phyloP scores from a whole-genome alignment of 768 basidiomycete species.

The Imleria badia region DNA sequence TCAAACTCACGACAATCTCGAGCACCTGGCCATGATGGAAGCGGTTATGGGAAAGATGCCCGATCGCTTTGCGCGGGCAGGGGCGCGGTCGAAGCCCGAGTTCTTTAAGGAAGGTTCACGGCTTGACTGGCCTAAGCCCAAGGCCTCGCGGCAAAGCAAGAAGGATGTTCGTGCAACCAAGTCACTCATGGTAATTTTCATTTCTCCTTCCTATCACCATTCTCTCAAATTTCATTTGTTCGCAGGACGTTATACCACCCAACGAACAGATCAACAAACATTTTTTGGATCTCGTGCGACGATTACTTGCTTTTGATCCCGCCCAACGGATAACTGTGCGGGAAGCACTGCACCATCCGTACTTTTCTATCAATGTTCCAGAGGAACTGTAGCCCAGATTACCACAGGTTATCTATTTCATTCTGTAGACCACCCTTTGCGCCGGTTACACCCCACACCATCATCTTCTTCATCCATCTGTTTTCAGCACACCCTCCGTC shows the following conservation, averaged over 20 bases:
- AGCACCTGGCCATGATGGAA: conserved; percentile 99
- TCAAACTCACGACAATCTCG: conserved; percentile 98
- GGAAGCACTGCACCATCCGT: conserved; percentile 86
- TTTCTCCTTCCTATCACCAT: not conserved
- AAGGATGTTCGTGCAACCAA: conserved; percentile 91
- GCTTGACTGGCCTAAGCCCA: conserved; percentile 91
- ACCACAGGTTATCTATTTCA: conserved; percentile 35
- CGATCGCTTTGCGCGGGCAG: conserved; percentile 73
- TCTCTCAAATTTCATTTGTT: conserved; percentile 6
- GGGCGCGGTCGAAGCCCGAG: conserved; percentile 81
- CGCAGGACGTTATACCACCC: conserved; percentile 81
- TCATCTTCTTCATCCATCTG: conserved; percentile 25
- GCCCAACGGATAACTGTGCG: conserved; percentile 83
- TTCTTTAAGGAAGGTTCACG: conserved; percentile 87
- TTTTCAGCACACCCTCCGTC: conserved; percentile 22
- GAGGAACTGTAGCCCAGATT: conserved; percentile 57
- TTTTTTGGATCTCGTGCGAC: conserved; percentile 86
- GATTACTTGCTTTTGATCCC: conserved; percentile 89
- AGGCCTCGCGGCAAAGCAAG: conserved; percentile 85
- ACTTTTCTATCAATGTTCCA: conserved; percentile 69
- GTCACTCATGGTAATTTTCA: conserved; percentile 58
- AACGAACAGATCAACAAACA: conserved; percentile 70
- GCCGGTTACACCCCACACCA: conserved; percentile 19
- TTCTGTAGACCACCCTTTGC: conserved; percentile 33
- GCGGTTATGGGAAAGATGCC: conserved; percentile 99